Conservation (phyloP, 495 filamentous ascomycete genomes). For the Neurospora sp. region DNA sequence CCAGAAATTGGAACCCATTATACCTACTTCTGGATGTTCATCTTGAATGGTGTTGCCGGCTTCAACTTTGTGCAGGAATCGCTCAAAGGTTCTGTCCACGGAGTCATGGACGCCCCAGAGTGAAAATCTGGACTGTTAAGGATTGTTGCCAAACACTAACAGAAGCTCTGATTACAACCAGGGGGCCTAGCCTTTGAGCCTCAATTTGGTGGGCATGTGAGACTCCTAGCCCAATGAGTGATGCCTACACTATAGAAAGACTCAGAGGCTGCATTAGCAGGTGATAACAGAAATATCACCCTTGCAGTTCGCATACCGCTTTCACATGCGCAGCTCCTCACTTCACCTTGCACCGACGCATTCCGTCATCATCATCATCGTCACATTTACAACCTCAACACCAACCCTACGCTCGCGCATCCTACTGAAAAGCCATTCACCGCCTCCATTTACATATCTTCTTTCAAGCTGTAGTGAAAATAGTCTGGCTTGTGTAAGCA, state of each 20-base stretch:
- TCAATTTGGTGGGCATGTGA: not conserved
- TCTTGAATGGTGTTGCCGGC: too few species aligned
- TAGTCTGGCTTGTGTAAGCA: not conserved
- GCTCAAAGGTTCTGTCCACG: not conserved
- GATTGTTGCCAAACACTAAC: not conserved
- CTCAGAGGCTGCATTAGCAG: not conserved
- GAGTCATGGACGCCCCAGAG: too few species aligned
- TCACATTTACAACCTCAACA: not conserved
- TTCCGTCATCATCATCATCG: not conserved
- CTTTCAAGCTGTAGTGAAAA: not conserved
- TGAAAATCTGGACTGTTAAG: not conserved
- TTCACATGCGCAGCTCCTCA: not conserved
- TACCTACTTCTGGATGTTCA: too few species aligned
- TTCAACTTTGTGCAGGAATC: not conserved
- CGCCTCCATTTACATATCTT: not conserved
- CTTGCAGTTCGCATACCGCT: not conserved
- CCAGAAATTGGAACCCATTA: not conserved
- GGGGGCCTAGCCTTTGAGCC: not conserved
- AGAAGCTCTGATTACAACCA: not conserved
- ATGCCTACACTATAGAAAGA: not conserved
- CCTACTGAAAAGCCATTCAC: not conserved
- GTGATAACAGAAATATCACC: not conserved
- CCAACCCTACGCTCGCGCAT: not conserved
- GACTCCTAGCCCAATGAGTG: not conserved
- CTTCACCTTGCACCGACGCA: not conserved